phyloP scores from a whole-genome alignment of 805 yeast genomes.

The Kodamaea fukazawae region DNA sequence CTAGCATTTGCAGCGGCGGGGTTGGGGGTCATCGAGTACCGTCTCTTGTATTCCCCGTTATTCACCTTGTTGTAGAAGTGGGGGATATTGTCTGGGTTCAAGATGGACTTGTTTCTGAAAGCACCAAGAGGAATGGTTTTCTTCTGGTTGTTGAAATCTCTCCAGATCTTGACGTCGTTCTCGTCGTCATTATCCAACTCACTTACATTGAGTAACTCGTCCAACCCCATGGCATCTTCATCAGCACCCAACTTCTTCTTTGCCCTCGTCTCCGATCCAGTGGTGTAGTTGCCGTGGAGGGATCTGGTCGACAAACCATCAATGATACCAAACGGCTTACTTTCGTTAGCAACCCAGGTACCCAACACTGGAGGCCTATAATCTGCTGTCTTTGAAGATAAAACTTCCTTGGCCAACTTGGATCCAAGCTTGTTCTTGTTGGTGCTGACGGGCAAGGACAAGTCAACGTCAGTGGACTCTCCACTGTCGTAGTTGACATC shows the following conservation, averaged over 20 bases:
- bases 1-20: conserved; percentile 1
- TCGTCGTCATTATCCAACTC: conserved; percentile 75
- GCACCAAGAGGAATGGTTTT: conserved; percentile 78
- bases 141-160: conserved; percentile 44
- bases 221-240: conserved; percentile 50
- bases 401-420: conserved; percentile 86
- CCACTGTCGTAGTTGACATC: conserved; percentile 53
- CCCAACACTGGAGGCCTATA: conserved; percentile 91
- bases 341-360: conserved; percentile 78
- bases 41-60: conserved; percentile 25
- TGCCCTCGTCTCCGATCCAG: conserved; percentile 17
- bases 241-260: conserved; percentile 18
- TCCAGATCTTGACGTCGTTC: conserved; percentile 49
- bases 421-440: conserved; percentile 55
- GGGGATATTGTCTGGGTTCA: conserved; percentile 25
- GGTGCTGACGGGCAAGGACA: conserved; percentile 59
- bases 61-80: conserved; percentile 25
- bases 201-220: conserved; percentile 83
- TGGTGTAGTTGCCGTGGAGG: conserved; percentile 34
- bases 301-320: conserved; percentile 92
- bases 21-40: conserved; percentile 18
- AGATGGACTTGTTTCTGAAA: conserved; percentile 67
- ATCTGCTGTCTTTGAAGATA: conserved; percentile 82
- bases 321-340: conserved; percentile 87
- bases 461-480: conserved; percentile 93